These are phyloP conservation scores for Coemansia sp. DNA, from an alignment of 192 early-diverging fungal species.

Conservation along the genomic window DNA sequence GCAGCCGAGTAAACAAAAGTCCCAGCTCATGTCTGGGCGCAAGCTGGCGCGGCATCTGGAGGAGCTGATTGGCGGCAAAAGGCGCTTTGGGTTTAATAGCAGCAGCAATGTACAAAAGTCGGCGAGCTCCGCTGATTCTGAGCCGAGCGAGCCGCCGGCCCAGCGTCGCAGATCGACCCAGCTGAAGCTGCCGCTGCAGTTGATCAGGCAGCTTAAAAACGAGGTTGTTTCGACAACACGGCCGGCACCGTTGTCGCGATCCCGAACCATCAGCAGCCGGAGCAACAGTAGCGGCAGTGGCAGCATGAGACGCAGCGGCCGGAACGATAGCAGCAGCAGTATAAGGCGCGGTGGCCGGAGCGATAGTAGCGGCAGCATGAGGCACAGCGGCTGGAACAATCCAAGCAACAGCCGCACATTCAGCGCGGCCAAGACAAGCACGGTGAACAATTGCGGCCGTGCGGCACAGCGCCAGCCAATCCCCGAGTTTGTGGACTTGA, in stretches of 20 bases:
- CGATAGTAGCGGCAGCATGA: slow-evolving; percentile 4
- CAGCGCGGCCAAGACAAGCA: background rate
- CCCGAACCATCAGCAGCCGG: slow-evolving; percentile 10
- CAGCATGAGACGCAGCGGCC: background rate
- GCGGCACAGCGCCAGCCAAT: background rate
- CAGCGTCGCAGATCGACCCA: slow-evolving; percentile 18
- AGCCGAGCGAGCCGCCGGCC: background rate
- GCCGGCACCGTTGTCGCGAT: background rate
- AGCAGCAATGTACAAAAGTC: background rate
- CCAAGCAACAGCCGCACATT: background rate
- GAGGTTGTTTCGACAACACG: slow-evolving; percentile 42
- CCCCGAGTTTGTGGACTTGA: slow-evolving; percentile 9
- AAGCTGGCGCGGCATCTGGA: slow-evolving; percentile 47
- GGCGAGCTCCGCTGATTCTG: background rate
- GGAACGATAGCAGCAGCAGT: background rate
- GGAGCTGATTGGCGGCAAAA: slow-evolving; percentile 32
- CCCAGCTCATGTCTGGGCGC: slow-evolving; percentile 22
- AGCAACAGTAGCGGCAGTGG: slow-evolving; percentile 5
- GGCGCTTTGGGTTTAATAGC: background rate
- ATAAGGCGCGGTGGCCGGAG: slow-evolving; percentile 4
- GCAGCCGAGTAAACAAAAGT: slow-evolving; percentile 14
- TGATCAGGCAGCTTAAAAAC: slow-evolving; percentile 45
- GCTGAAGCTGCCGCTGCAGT: slow-evolving; percentile 31
- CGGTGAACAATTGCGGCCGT: background rate
- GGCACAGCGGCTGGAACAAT: background rate